Evolutionary conservation across 73 alveolate species (phyloP).

Genomic region (Breviolum minutum): DNA sequence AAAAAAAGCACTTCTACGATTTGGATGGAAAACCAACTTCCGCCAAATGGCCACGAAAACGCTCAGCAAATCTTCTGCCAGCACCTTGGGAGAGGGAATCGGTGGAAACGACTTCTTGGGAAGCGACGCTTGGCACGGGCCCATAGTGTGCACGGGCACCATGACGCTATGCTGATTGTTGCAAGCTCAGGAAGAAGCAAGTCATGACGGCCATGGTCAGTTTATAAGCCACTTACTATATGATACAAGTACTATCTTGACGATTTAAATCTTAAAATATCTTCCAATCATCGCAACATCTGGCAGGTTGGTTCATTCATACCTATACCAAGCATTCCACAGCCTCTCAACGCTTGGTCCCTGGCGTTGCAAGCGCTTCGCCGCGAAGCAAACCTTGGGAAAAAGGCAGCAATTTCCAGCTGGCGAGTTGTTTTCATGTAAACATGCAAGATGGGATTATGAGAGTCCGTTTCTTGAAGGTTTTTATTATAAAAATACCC

Average conservation of each 20-base stretch:
- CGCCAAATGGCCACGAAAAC: background rate
- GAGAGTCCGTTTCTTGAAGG: too few relatives aligned
- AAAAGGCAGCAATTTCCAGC: too few relatives aligned
- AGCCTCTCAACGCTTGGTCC: background rate
- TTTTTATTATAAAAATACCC: too few relatives aligned
- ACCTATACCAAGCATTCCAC: background rate
- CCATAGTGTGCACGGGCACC: too few relatives aligned
- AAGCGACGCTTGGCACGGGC: too few relatives aligned
- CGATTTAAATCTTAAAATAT: background rate
- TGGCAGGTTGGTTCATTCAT: too few relatives aligned
- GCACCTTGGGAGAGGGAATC: constrained; percentile 26
- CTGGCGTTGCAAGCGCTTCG: constrained; percentile 54
- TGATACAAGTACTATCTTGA: background rate
- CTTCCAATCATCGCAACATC: background rate
- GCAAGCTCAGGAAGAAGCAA: background rate
- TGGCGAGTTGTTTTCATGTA: too few relatives aligned
- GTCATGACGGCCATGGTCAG: background rate
- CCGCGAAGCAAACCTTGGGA: constrained; percentile 59
- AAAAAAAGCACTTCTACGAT: background rate
- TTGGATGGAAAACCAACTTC: background rate
- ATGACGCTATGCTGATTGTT: too few relatives aligned
- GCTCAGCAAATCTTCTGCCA: constrained; percentile 29
- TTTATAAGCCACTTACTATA: background rate
- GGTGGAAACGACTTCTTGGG: too few relatives aligned
- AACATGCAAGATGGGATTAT: too few relatives aligned